These are phyloP conservation scores for Cordyceps militaris DNA, from an alignment of 2,329 filamentous ascomycete genomes.

Conservation along the genomic window DNA sequence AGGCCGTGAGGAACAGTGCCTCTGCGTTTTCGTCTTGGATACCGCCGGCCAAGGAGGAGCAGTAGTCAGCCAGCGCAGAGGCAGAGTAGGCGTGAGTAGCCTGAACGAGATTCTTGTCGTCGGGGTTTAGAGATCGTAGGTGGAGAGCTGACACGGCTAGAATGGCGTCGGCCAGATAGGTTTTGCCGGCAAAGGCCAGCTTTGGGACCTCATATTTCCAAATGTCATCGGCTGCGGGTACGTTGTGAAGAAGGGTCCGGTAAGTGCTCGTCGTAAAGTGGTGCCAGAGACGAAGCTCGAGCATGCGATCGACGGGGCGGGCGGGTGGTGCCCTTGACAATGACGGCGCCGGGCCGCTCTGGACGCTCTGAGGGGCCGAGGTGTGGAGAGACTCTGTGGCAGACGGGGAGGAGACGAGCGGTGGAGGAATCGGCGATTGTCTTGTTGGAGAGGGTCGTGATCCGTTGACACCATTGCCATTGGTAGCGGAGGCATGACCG, in stretches of 20 bases:
- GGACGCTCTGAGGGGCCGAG: constrained; percentile 8
- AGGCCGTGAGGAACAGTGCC: constrained; percentile 54
- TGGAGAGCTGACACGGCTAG: constrained; percentile 59
- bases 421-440: constrained; percentile 9
- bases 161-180: constrained; percentile 56
- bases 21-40: constrained; percentile 55
- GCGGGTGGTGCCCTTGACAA: constrained; percentile 15
- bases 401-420: constrained; percentile 16
- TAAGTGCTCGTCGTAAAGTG: constrained; percentile 56
- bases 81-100: constrained; percentile 61
- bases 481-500: neutral
- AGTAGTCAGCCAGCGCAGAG: constrained; percentile 55
- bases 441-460: constrained; percentile 2
- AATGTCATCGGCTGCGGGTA: constrained; percentile 44
- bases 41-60: constrained; percentile 46
- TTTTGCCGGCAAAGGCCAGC: constrained; percentile 52
- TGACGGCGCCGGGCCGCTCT: constrained; percentile 10
- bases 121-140: constrained; percentile 47
- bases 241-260: constrained; percentile 50
- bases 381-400: constrained; percentile 15
- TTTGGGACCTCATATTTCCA: constrained; percentile 55
- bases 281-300: constrained; percentile 58
- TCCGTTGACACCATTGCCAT: neutral
- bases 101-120: constrained; percentile 53
- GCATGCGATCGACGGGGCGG: constrained; percentile 28